Base-by-base conservation (phyloP, 345 rosid genomes). In the Cardamine resedifolia region DNA sequence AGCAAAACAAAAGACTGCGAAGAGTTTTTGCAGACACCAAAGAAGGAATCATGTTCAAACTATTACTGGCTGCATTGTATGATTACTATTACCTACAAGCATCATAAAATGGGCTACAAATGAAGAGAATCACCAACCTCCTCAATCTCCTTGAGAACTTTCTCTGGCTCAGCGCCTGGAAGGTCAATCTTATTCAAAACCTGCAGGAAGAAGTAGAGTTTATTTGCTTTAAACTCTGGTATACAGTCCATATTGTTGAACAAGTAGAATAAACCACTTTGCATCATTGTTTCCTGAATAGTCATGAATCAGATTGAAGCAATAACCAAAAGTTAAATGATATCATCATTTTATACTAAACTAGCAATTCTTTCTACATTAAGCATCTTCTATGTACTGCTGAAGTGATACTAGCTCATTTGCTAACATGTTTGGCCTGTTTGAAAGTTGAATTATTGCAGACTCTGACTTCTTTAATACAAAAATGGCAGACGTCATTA, bases 171-270 rank as follows among this genome's bases (percentile, higher is more conserved):
- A 44, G 99, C 97, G 27, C 98, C 96, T 43, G 97, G 98, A 76
- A 94, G 98, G 79, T 94, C 98, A 84, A 94, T 91, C 83, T 94
- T 95, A 88, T 95, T 91, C 78, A 95, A 75, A 57, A 95, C 99
- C 99, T 91, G 81, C 39, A 72, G 59, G 58, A 41, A 65, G 28
- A 58, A 23, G 63, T 28, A 56, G 56, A 77, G 15, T 21, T 27
- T 15, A 4, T 34, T 28, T 56, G 49, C 56, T 70, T 45, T 58
- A 57, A 70, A 48, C 60, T 70, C 55, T 47, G 23, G 48, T 28
- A 56, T 10, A 48, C 30, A 38, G 12, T 38, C 71, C 18, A 47
- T 55, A 56, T 30, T 27, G 20, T 56, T 47, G 65, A 30, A 27
- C 55, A 53, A 21, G 59, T 43, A 18, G 55, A 23, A 30, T 34